Percentiles rank a stretch among this genome's conserved stretches.
phyloP scores from a whole-genome alignment of 805 yeast genomes.

The Metschnikowia gruessii region DNA sequence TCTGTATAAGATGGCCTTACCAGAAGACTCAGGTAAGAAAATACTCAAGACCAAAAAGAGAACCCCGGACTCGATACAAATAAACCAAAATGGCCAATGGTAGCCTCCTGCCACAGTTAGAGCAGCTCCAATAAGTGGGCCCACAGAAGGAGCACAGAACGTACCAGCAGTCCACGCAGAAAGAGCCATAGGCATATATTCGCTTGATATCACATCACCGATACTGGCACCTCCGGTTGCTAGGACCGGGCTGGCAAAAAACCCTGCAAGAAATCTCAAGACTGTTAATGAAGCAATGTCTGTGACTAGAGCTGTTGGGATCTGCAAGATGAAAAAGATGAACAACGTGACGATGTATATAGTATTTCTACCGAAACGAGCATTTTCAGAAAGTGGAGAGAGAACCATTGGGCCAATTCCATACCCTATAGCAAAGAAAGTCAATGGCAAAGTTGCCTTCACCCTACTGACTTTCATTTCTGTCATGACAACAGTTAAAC shows the following conservation, averaged over 20 bases:
- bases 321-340: slow-evolving; percentile 49
- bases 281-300: slow-evolving; percentile 51
- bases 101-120: slow-evolving; percentile 27
- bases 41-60: slow-evolving; percentile 10
- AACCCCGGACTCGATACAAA: slow-evolving; percentile 13
- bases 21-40: slow-evolving; percentile 17
- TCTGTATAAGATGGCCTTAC: slow-evolving; percentile 15
- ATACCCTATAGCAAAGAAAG: slow-evolving; percentile 58
- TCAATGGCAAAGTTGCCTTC: slow-evolving; percentile 49
- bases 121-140: slow-evolving; percentile 58
- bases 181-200: slow-evolving; percentile 45
- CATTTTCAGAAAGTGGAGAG: slow-evolving; percentile 58
- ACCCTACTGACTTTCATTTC: slow-evolving; percentile 45
- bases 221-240: slow-evolving; percentile 60
- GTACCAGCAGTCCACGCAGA: slow-evolving; percentile 55
- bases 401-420: slow-evolving; percentile 59
- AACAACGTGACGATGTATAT: slow-evolving; percentile 48
- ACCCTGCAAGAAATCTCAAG: slow-evolving; percentile 51
- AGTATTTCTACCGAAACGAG: slow-evolving; percentile 52
- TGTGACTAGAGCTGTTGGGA: slow-evolving; percentile 51
- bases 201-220: slow-evolving; percentile 45
- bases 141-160: slow-evolving; percentile 53
- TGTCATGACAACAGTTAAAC: slow-evolving; percentile 40
- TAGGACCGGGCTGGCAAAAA: slow-evolving; percentile 54
- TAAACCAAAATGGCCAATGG: slow-evolving; percentile 19